Conservation (phyloP, 2,329 filamentous ascomycete genomes). For the Venturia aucupariae region DNA sequence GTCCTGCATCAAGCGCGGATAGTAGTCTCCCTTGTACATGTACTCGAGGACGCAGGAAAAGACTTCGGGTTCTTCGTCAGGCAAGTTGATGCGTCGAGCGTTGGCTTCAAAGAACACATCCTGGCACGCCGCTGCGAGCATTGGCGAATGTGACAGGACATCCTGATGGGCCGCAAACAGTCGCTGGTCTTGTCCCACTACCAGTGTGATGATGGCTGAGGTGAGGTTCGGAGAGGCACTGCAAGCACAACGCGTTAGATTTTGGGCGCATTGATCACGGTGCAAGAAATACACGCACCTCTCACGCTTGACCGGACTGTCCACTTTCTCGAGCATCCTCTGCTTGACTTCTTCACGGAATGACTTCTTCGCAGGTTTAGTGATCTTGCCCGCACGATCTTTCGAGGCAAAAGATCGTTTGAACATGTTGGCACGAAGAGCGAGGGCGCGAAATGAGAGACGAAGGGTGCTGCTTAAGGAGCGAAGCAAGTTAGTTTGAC, state of each 20-base stretch:
- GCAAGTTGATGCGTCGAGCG: slow-evolving; percentile 68
- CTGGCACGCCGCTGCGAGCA: slow-evolving; percentile 65
- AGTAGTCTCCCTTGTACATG: slow-evolving; percentile 95
- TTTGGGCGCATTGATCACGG: not conserved
- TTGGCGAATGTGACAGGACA: slow-evolving; percentile 76
- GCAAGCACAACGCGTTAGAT: not conserved
- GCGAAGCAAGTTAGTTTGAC: slow-evolving; percentile 22
- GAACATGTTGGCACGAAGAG: slow-evolving; percentile 61
- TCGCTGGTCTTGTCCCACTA: slow-evolving; percentile 74
- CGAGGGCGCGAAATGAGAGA: slow-evolving; percentile 37
- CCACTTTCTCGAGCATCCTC: slow-evolving; percentile 80
- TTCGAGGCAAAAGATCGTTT: slow-evolving; percentile 80
- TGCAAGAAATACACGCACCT: slow-evolving; percentile 27
- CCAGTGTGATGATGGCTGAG: slow-evolving; percentile 75
- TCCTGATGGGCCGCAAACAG: slow-evolving; percentile 95
- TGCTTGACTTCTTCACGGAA: slow-evolving; percentile 71
- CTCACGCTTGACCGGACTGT: slow-evolving; percentile 43
- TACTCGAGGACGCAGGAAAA: slow-evolving; percentile 93
- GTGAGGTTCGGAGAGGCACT: slow-evolving; percentile 42
- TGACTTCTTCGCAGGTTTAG: slow-evolving; percentile 67
- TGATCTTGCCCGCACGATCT: slow-evolving; percentile 81
- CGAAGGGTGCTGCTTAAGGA: slow-evolving; percentile 42
- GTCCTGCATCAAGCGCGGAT: slow-evolving; percentile 78
- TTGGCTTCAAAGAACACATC: slow-evolving; percentile 58
- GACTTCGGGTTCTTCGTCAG: slow-evolving; percentile 78